These are phyloP conservation scores for Reutealis trisperma DNA, from an alignment of 345 rosid genomes.

Conservation along the genomic window DNA sequence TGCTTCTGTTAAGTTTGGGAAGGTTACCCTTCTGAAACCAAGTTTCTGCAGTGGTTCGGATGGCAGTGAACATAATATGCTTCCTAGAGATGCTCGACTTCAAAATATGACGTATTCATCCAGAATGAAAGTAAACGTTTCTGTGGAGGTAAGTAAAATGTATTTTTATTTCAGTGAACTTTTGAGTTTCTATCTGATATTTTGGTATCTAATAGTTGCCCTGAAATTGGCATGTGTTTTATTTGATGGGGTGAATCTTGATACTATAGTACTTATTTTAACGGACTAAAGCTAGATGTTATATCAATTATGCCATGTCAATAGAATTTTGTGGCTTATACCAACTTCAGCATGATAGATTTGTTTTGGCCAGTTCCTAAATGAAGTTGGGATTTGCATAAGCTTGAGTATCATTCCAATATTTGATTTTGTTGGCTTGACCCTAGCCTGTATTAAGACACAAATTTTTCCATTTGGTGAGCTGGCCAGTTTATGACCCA, in stretches of 20 bases:
- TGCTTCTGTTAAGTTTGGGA: constrained; percentile 64
- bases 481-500: background rate
- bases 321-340: too few species aligned
- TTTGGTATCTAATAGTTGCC: background rate
- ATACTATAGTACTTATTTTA: too few species aligned
- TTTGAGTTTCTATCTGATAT: background rate
- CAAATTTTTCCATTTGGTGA: background rate
- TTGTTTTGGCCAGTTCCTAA: background rate
- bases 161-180: background rate
- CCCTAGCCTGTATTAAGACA: too few species aligned
- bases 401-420: too few species aligned
- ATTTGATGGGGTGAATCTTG: background rate
- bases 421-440: too few species aligned
- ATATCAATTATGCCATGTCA: too few species aligned
- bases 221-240: background rate
- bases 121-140: constrained; percentile 60
- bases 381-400: too few species aligned
- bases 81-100: constrained; percentile 80
- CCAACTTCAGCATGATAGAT: too few species aligned
- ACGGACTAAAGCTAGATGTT: too few species aligned
- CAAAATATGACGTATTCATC: constrained; percentile 93
- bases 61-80: constrained; percentile 43
- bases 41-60: constrained; percentile 45
- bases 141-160: constrained; percentile 56
- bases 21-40: constrained; percentile 59